Conservation (phyloP, 495 filamentous ascomycete species). For the Tuber borchii region DNA sequence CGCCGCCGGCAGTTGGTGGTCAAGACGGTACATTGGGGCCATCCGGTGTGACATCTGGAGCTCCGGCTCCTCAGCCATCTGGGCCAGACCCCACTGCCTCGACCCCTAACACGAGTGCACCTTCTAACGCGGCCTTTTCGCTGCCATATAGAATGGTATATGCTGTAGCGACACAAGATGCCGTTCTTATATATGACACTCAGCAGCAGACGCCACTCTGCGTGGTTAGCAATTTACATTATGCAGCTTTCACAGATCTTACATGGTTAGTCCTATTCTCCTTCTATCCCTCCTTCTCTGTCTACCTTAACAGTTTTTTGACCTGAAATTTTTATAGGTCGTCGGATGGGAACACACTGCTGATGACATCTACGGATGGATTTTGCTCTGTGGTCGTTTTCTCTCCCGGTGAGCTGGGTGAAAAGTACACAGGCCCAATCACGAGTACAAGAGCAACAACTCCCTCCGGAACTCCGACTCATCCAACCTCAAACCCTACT, state of each 20-base stretch:
- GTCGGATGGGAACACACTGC: conserved; percentile 77
- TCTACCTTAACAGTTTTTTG: conserved; percentile 23
- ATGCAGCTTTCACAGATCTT: conserved; percentile 93
- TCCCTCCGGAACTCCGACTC: conserved; percentile 53
- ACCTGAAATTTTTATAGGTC: conserved; percentile 58
- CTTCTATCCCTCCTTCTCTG: conserved; percentile 3
- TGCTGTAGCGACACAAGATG: conserved; percentile 94
- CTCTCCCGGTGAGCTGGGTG: conserved; percentile 75
- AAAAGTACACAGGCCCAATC: conserved; percentile 64
- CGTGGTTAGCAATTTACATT: conserved; percentile 92
- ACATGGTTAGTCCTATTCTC: conserved; percentile 62
- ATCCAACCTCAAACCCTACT: conserved; percentile 60
- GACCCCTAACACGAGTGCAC: conserved; percentile 50
- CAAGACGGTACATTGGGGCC: conserved; percentile 69
- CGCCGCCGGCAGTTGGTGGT: conserved; percentile 61
- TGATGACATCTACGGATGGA: conserved; percentile 95
- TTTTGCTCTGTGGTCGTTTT: conserved; percentile 94
- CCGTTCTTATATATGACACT: conserved; percentile 93
- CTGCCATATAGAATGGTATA: conserved; percentile 92
- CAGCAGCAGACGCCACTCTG: conserved; percentile 91
- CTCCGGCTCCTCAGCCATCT: conserved; percentile 46
- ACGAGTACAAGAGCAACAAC: conserved; percentile 41
- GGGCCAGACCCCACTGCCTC: conserved; percentile 47
- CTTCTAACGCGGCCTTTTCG: conserved; percentile 65
- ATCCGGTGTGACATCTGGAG: conserved; percentile 53